A percentile compares a stretch with the other conserved stretches of the same genome.
Conservation (phyloP, 148 eudicot genomes). For the Fagopyrum esculentum region DNA sequence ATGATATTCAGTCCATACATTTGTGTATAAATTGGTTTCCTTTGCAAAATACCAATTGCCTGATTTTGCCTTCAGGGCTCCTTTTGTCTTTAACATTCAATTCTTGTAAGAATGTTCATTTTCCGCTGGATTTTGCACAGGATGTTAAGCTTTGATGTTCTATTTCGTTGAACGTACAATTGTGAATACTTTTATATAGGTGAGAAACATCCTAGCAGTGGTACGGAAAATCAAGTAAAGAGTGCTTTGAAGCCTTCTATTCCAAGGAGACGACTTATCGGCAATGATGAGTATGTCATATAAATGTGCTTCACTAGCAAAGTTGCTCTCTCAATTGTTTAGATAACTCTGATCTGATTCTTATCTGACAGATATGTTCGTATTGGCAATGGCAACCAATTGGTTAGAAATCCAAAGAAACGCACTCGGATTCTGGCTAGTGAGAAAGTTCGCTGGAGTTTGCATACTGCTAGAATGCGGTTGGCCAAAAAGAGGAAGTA, state of each 20-base stretch:
- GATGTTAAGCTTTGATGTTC: neutral
- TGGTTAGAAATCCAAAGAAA: constrained; percentile 87
- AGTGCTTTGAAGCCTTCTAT: constrained; percentile 48
- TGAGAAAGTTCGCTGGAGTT: constrained; percentile 95
- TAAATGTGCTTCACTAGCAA: neutral
- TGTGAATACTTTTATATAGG: constrained; percentile 32
- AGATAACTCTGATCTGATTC: neutral
- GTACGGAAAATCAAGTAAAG: constrained; percentile 30
- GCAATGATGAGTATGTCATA: constrained; percentile 78
- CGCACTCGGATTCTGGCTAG: constrained; percentile 87
- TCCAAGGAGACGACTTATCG: constrained; percentile 75
- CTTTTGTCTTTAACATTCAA: neutral
- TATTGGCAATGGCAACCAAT: constrained; percentile 87
- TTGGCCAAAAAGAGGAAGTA: constrained; percentile 74
- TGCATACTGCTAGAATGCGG: constrained; percentile 81
- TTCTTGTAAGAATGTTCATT: neutral
- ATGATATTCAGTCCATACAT: neutral
- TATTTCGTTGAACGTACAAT: constrained; percentile 6
- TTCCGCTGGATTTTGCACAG: neutral
- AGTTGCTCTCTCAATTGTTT: neutral
- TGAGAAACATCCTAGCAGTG: constrained; percentile 40
- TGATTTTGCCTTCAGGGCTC: neutral
- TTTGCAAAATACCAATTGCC: neutral
- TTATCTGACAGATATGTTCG: constrained; percentile 70
- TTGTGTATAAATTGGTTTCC: neutral